A percentile compares a stretch with the other conserved stretches of the same genome.
These are phyloP conservation scores for barley (Hordeum vulgare) DNA, from an alignment of 176 grass and related monocot genomes.

Conservation along the genomic window DNA sequence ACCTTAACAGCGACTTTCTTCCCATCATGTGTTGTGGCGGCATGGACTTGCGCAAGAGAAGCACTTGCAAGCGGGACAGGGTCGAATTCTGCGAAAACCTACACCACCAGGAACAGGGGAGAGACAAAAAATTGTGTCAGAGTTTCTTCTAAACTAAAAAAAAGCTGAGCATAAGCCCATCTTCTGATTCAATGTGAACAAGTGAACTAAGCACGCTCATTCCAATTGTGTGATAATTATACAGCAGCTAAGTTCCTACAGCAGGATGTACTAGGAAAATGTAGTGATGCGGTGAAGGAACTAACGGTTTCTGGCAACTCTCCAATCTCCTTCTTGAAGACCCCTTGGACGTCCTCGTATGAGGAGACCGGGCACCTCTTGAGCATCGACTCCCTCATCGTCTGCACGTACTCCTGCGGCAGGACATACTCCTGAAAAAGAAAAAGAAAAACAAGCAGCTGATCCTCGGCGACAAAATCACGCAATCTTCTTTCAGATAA, in stretches of 20 bases:
- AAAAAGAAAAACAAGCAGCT: conserved; percentile 5
- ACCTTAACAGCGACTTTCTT: conserved; percentile 93
- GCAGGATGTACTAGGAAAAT: neutral
- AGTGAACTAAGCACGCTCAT: neutral
- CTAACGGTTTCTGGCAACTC: conserved; percentile 67
- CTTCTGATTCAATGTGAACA: neutral
- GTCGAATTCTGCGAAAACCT: conserved; percentile 94
- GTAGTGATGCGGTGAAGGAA: conserved; percentile 10
- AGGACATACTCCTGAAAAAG: conserved; percentile 76
- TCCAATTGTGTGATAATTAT: neutral
- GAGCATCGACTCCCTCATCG: conserved; percentile 85
- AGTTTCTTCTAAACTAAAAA: neutral
- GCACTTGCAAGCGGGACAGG: conserved; percentile 87
- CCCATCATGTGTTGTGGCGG: conserved; percentile 80
- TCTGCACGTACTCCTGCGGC: conserved; percentile 77
- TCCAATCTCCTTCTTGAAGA: conserved; percentile 72
- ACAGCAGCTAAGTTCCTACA: neutral
- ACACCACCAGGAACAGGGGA: neutral
- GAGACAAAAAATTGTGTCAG: neutral
- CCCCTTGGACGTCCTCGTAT: conserved; percentile 50
- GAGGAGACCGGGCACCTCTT: conserved; percentile 90
- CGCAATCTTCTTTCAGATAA: neutral
- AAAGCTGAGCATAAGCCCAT: neutral
- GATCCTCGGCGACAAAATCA: neutral
- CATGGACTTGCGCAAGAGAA: conserved; percentile 98